Conservation (phyloP, 2,329 filamentous ascomycete genomes). For the Pseudofabraea citricarpa region DNA sequence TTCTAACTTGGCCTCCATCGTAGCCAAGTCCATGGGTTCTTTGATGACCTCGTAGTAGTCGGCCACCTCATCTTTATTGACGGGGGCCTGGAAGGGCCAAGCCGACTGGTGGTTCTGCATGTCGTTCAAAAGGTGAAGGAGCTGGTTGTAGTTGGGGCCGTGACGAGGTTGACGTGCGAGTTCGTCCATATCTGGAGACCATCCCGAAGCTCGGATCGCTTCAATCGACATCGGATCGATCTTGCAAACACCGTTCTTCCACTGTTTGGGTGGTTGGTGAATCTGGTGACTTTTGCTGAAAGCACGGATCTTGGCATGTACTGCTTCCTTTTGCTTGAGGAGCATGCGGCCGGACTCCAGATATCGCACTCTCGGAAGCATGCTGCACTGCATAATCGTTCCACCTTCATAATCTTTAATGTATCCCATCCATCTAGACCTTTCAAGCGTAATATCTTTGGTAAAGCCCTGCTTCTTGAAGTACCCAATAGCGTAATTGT, state of each 20-base stretch:
- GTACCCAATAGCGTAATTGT: conserved; percentile 98
- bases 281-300: conserved; percentile 86
- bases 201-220: conserved; percentile 87
- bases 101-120: conserved; percentile 89
- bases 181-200: conserved; percentile 98
- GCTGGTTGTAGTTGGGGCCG: conserved; percentile 92
- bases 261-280: conserved; percentile 79
- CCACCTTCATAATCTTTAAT: conserved; percentile 99
- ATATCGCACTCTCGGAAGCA: conserved; percentile 93
- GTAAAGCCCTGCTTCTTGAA: conserved; percentile 99
- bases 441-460: conserved; percentile 92
- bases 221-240: conserved; percentile 85
- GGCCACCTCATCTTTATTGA: conserved; percentile 93
- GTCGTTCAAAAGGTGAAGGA: conserved; percentile 88
- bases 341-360: conserved; percentile 91
- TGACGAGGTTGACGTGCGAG: conserved; percentile 90
- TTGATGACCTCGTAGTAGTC: conserved; percentile 99
- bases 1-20: conserved; percentile 94
- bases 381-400: conserved; percentile 98
- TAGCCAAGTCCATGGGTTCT: conserved; percentile 92
- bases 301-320: conserved; percentile 90
- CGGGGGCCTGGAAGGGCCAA: conserved; percentile 92
- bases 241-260: conserved; percentile 67
- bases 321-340: conserved; percentile 92
- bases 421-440: conserved; percentile 95